Percentiles rank a stretch among this genome's conserved stretches.
Evolutionary conservation across 352 stramenopile species (phyloP).

Genomic region (Elongisporangium undulatum): DNA sequence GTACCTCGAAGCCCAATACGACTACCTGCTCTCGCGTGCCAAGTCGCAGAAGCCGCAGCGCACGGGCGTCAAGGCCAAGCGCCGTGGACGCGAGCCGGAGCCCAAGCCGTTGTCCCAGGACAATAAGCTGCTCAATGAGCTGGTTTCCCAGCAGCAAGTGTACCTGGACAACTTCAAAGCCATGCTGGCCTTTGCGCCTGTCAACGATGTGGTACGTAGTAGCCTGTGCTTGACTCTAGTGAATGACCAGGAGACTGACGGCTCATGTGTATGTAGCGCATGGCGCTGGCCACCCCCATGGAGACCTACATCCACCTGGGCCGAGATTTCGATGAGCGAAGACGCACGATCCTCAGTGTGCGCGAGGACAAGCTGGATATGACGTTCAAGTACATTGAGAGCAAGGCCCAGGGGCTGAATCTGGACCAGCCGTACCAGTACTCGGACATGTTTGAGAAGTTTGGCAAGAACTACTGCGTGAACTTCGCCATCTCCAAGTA

Average conservation of each 20-base stretch:
- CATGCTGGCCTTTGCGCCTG: conserved; percentile 71
- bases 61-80: conserved; percentile 48
- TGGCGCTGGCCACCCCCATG: conserved; percentile 78
- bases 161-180: conserved; percentile 78
- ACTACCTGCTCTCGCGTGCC: conserved; percentile 53
- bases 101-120: conserved; percentile 38
- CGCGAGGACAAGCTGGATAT: conserved; percentile 76
- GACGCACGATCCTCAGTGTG: conserved; percentile 48
- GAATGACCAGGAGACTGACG: too few species aligned
- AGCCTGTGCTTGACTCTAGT: too few species aligned
- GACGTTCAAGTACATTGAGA: conserved; percentile 78
- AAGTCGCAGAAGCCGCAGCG: conserved; percentile 35
- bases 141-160: conserved; percentile 60
- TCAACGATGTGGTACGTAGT: conserved; percentile 66
- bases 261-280: conserved; percentile 15
- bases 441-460: conserved; percentile 78
- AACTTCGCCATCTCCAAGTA: conserved; percentile 74
- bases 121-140: conserved; percentile 44
- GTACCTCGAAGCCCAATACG: conserved; percentile 61
- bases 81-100: conserved; percentile 24
- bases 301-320: conserved; percentile 70
- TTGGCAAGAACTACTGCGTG: conserved; percentile 76
- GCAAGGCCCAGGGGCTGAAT: conserved; percentile 55
- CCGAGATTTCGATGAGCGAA: conserved; percentile 55
- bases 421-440: conserved; percentile 60